Conservation (phyloP, 805 yeast genomes). For the Candida tibetensis region DNA sequence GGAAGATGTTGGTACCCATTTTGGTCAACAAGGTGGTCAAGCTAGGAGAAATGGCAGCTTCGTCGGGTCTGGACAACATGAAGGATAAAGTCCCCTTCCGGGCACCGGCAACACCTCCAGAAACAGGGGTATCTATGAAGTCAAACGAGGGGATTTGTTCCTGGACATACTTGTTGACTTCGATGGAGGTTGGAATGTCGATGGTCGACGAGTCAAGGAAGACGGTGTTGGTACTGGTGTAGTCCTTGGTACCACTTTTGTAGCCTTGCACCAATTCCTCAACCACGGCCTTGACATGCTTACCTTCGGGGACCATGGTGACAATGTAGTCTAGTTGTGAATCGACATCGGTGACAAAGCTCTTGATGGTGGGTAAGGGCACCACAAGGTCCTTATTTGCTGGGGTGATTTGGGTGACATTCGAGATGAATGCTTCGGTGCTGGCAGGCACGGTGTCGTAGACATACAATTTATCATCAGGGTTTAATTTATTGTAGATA, state of each 20-base stretch:
- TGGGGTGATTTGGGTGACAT: slow-evolving; percentile 22
- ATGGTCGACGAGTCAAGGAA: slow-evolving; percentile 52
- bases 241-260: slow-evolving; percentile 11
- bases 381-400: slow-evolving; percentile 18
- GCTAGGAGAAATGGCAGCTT: slow-evolving; percentile 26
- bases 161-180: slow-evolving; percentile 35
- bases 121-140: slow-evolving; percentile 55
- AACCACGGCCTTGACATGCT: slow-evolving; percentile 44
- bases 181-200: slow-evolving; percentile 46
- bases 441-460: slow-evolving; percentile 39
- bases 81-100: slow-evolving; percentile 49
- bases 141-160: slow-evolving; percentile 33
- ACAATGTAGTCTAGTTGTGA: slow-evolving; percentile 39
- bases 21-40: slow-evolving; percentile 30
- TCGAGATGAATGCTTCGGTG: slow-evolving; percentile 20
- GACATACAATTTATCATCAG: slow-evolving; percentile 41
- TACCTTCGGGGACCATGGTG: slow-evolving; percentile 56
- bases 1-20: slow-evolving; percentile 50
- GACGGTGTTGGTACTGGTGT: slow-evolving; percentile 20
- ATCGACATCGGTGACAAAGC: slow-evolving; percentile 30
- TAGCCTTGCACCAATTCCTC: slow-evolving; percentile 35
- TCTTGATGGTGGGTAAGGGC: slow-evolving; percentile 18
- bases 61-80: slow-evolving; percentile 44
- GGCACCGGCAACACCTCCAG: slow-evolving; percentile 57
- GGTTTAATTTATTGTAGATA: slow-evolving; percentile 37